A percentile compares a stretch with the other conserved stretches of the same genome.
These are phyloP conservation scores for Podospora anserina DNA, from an alignment of 495 filamentous ascomycete species.

Conservation along the genomic window DNA sequence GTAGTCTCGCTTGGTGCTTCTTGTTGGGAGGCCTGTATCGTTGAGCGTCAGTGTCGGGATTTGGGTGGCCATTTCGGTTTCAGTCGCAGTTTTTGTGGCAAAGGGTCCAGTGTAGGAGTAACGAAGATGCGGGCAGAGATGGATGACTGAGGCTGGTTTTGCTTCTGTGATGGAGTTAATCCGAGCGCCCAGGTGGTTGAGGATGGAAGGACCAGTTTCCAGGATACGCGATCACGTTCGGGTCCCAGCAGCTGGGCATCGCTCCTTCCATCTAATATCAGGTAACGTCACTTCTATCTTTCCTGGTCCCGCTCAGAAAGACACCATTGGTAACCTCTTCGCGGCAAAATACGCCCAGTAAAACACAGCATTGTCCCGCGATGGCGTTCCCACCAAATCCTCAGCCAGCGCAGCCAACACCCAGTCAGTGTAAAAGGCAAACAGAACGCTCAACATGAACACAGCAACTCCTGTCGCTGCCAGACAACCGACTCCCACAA, in stretches of 20 bases:
- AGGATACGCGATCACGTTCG: too few relatives aligned
- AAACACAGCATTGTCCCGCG: slow-evolving; percentile 28
- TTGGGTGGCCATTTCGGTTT: not conserved
- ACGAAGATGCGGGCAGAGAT: not conserved
- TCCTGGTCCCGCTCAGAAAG: slow-evolving; percentile 13
- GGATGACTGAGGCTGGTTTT: not conserved
- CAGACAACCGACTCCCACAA: slow-evolving; percentile 2
- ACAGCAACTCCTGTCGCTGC: slow-evolving; percentile 10
- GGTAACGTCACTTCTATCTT: not conserved
- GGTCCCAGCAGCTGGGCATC: not conserved
- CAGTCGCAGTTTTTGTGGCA: too few relatives aligned
- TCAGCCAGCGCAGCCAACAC: slow-evolving; percentile 30
- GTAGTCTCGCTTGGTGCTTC: slow-evolving; percentile 14
- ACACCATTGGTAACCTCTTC: slow-evolving; percentile 35
- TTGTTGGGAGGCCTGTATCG: not conserved
- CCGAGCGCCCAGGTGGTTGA: too few relatives aligned
- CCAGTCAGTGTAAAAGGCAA: slow-evolving; percentile 36
- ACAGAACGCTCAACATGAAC: slow-evolving; percentile 21
- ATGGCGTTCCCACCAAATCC: slow-evolving; percentile 27
- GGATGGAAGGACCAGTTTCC: too few relatives aligned
- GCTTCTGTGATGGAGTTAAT: too few relatives aligned
- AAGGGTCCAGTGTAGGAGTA: not conserved
- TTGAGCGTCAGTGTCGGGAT: not conserved
- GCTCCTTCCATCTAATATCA: not conserved
- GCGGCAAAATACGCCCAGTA: slow-evolving; percentile 37